Percentiles rank a stretch among this genome's conserved stretches.
Evolutionary conservation across 495 filamentous ascomycete genomes (phyloP).

Genomic region (Tuber aestivum): DNA sequence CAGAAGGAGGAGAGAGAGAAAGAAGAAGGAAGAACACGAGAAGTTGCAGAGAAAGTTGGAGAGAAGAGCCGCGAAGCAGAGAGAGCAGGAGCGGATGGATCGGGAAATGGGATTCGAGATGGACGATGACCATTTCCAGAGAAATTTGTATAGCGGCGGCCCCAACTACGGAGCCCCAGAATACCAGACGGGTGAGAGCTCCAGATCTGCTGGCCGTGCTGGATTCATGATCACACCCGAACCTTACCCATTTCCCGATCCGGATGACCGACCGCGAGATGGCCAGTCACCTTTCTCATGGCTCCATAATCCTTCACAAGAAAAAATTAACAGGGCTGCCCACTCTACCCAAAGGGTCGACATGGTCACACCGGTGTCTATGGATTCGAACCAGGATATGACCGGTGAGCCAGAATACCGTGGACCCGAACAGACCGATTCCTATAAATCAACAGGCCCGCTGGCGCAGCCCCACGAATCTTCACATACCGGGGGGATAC

Average conservation of each 20-base stretch:
- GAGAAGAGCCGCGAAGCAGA: slow-evolving; percentile 29
- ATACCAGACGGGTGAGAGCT: slow-evolving; percentile 31
- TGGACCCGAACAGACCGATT: slow-evolving; percentile 11
- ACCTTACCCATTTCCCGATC: slow-evolving; percentile 30
- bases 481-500: slow-evolving; percentile 4
- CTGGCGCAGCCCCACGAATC: slow-evolving; percentile 17
- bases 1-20: slow-evolving; percentile 37
- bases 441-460: slow-evolving; percentile 20
- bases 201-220: slow-evolving; percentile 28
- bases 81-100: slow-evolving; percentile 17
- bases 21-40: slow-evolving; percentile 37
- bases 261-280: slow-evolving; percentile 19
- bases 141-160: slow-evolving; percentile 10
- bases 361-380: slow-evolving; percentile 40
- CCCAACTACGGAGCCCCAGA: slow-evolving; percentile 6
- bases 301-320: slow-evolving; percentile 37
- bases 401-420: slow-evolving; percentile 10
- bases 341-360: slow-evolving; percentile 20
- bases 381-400: slow-evolving; percentile 26
- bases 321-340: slow-evolving; percentile 29
- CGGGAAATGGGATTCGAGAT: slow-evolving; percentile 20
- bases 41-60: slow-evolving; percentile 29
- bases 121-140: slow-evolving; percentile 18
- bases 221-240: slow-evolving; percentile 9
- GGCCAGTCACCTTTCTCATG: slow-evolving; percentile 39